These are phyloP conservation scores for Camellia granthamiana DNA, from an alignment of 148 eudicot species.

Conservation along the genomic window DNA sequence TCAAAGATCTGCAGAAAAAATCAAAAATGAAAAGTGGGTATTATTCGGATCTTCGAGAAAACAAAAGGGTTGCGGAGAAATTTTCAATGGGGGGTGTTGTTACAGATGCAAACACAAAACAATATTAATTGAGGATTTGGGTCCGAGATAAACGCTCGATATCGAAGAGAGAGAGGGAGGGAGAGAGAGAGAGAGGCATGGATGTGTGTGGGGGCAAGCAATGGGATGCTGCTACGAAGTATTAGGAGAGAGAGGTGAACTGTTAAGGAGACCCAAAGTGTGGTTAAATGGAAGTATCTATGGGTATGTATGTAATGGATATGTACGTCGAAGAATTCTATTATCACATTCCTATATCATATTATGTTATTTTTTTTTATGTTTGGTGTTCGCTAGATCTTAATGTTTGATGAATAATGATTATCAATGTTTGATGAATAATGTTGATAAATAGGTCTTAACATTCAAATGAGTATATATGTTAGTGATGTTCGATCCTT, in stretches of 20 bases:
- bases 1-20: conserved; percentile 15
- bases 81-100: background rate
- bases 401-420: too few relatives aligned
- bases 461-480: too few relatives aligned
- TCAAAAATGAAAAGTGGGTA: background rate
- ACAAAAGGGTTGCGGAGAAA: conserved; percentile 1
- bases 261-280: background rate
- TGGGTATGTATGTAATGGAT: background rate
- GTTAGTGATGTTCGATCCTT: too few relatives aligned
- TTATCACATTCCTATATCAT: too few relatives aligned
- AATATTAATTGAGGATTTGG: background rate
- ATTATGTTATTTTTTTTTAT: too few relatives aligned
- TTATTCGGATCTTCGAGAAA: conserved; percentile 17
- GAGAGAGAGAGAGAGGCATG: background rate
- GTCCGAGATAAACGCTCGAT: background rate
- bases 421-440: too few relatives aligned
- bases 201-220: background rate
- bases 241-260: background rate
- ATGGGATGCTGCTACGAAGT: background rate
- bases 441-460: too few relatives aligned
- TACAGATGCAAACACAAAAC: background rate
- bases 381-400: too few relatives aligned
- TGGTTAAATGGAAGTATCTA: background rate
- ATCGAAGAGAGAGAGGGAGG: background rate
- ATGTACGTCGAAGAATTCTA: too few relatives aligned